Evolutionary conservation across 1,139 yeast genomes (phyloP).

Genomic region (Eremothecium sinecaudum): DNA sequence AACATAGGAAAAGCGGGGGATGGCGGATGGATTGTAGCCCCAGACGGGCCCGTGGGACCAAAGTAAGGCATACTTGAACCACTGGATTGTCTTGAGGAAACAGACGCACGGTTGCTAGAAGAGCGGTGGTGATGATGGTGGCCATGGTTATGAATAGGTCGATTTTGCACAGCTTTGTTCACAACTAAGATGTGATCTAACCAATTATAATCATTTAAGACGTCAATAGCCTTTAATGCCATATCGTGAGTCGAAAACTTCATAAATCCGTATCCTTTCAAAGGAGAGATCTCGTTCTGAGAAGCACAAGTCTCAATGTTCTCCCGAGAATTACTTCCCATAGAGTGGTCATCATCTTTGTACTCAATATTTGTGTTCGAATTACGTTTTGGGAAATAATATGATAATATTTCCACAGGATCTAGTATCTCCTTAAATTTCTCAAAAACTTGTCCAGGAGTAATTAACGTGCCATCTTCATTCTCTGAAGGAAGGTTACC

Average conservation of each 20-base stretch:
- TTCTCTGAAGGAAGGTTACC: constrained; percentile 25
- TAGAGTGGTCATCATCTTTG: constrained; percentile 7
- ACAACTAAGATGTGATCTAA: constrained; percentile 22
- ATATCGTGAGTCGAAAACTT: constrained; percentile 34
- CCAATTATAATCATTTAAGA: constrained; percentile 31
- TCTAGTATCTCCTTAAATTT: constrained; percentile 14
- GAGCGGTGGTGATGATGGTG: constrained; percentile 11
- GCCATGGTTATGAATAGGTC: constrained; percentile 5
- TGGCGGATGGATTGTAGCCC: constrained; percentile 3
- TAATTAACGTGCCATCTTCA: constrained; percentile 11
- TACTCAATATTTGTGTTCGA: constrained; percentile 9
- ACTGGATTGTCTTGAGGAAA: constrained; percentile 10
- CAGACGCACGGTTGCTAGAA: constrained; percentile 10
- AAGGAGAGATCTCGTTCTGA: constrained; percentile 14
- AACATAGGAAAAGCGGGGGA: constrained; percentile 1
- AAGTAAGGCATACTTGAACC: constrained; percentile 4
- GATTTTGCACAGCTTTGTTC: constrained; percentile 25
- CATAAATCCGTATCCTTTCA: constrained; percentile 42
- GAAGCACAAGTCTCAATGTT: constrained; percentile 10
- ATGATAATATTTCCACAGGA: constrained; percentile 20
- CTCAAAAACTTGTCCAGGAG: constrained; percentile 17
- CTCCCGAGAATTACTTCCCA: constrained; percentile 2
- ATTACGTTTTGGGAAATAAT: constrained; percentile 24
- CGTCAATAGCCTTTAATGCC: constrained; percentile 36
- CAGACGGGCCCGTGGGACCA: constrained; percentile 1